phyloP scores from a whole-genome alignment of 495 filamentous ascomycete genomes.

The Penicillium egyptiacum region DNA sequence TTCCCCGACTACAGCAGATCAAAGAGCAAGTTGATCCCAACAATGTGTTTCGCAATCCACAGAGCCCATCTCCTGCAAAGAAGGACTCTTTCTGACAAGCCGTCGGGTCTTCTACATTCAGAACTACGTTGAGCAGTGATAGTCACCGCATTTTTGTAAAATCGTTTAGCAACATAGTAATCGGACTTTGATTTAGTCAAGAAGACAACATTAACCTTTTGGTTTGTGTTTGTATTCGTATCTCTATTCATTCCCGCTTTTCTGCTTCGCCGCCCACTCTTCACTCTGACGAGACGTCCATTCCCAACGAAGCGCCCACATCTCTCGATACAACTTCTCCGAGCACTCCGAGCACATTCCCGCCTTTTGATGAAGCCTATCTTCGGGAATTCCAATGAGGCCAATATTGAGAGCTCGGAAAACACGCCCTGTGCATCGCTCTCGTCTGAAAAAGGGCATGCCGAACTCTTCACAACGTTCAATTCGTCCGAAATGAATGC shows the following conservation, averaged over 20 bases:
- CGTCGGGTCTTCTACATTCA: neutral
- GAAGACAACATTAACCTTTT: no score
- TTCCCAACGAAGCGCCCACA: constrained; percentile 8
- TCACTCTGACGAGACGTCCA: constrained; percentile 9
- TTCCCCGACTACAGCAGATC: neutral
- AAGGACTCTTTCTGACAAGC: neutral
- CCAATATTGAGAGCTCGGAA: neutral
- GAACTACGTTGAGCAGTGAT: neutral
- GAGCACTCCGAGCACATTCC: constrained; percentile 7
- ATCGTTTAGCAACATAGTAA: neutral
- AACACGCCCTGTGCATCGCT: neutral
- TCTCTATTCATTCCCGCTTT: neutral
- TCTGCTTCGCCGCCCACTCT: constrained; percentile 1
- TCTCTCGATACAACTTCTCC: constrained; percentile 8
- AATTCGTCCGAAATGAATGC: constrained; percentile 1
- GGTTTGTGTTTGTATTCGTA: no score
- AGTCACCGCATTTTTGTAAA: neutral
- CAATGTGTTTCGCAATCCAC: neutral
- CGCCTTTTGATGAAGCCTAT: neutral
- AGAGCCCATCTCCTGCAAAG: neutral
- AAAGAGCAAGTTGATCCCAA: neutral
- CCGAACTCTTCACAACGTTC: constrained; percentile 4
- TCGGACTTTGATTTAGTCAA: neutral
- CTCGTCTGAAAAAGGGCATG: neutral
- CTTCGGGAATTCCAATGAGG: neutral